A percentile compares a stretch with the other conserved stretches of the same genome.
phyloP scores from a whole-genome alignment of 768 basidiomycete genomes.

The Steccherinum ochraceum region DNA sequence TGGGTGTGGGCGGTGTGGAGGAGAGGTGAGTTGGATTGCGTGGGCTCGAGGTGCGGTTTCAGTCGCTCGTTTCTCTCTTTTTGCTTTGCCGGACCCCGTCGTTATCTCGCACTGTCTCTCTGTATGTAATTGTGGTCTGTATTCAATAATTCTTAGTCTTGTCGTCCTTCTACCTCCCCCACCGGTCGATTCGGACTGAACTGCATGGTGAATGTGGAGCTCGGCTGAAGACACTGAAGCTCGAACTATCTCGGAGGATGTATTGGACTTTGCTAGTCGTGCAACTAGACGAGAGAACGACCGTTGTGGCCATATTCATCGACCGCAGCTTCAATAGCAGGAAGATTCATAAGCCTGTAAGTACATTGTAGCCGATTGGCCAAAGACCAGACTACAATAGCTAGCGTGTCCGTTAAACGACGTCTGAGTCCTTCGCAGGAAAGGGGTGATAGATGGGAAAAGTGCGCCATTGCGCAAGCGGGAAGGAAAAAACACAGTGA shows the following conservation, averaged over 20 bases:
- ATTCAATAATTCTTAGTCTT: background rate
- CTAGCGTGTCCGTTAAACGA: too few relatives aligned
- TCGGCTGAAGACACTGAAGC: too few relatives aligned
- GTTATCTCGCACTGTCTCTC: slow-evolving; percentile 3
- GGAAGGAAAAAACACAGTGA: background rate
- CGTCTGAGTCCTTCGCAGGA: background rate
- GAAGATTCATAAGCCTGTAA: background rate
- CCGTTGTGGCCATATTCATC: background rate
- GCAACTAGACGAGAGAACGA: too few relatives aligned
- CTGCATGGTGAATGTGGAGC: too few relatives aligned
- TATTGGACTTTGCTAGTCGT: too few relatives aligned
- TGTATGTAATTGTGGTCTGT: slow-evolving; percentile 2
- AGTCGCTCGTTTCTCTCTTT: slow-evolving; percentile 7
- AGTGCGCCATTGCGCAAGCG: background rate
- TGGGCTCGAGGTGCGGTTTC: slow-evolving; percentile 1
- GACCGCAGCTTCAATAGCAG: background rate
- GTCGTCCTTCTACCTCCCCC: background rate
- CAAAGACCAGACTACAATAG: background rate
- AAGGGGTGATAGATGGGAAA: background rate
- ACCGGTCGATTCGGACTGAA: too few relatives aligned
- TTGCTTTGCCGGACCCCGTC: slow-evolving; percentile 2
- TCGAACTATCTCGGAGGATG: too few relatives aligned
- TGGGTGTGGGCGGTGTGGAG: slow-evolving; percentile 20
- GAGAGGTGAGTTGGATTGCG: background rate
- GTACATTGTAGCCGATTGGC: background rate